Evolutionary conservation across 169 alveolate genomes (phyloP), one percentile per base, ranked within the genome.

Genomic region (Eimeria praecox): DNA sequence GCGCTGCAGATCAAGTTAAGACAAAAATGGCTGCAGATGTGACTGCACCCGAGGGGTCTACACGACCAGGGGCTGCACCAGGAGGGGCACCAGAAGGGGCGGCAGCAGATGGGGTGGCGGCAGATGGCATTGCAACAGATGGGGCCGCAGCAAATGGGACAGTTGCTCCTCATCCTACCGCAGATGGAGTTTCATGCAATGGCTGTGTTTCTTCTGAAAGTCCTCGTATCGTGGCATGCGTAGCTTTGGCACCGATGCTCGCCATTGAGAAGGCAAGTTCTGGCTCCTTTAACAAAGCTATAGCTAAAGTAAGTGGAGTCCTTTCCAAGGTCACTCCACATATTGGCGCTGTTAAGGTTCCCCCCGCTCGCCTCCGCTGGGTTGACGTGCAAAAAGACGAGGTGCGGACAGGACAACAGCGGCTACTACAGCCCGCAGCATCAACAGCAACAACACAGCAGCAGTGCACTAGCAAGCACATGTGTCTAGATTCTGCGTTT

Each of bases 211-310:
- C 80, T 69, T 24, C 75, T 24, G 40, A 38, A 59, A n/a, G 62
- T n/a, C 46, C 96, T n/a, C 86, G 27, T 35, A 42, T 93, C 38
- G 77, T 54, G 27, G 83, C 94, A 40, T 93, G 96, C 20, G 56
- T 93, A 6, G 90, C 82, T 82, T 49, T 93, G 71, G 80, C 96
- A 33, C 92, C 96, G 59, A 75, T 93, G 96, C 93, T 93, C n/a
- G 83, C 96, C 59, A 69, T 93, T 3, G 96, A 78, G 44, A 93
- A 93, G 66, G 91, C 92, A 46, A 93, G 78, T 56, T 73, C 87
- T 3, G 88, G 77, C 30, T 62, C 86, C 12, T 78, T 59, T 33
- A 56, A 83, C 80, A 73, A 35, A 59, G 35, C 89, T 18, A n/a
- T 78, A 24, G 54, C 75, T 35, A 52, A 71, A 59, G 44, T 93